Base-by-base conservation (phyloP, 495 filamentous ascomycete species). In the Penicillium egyptiacum region DNA sequence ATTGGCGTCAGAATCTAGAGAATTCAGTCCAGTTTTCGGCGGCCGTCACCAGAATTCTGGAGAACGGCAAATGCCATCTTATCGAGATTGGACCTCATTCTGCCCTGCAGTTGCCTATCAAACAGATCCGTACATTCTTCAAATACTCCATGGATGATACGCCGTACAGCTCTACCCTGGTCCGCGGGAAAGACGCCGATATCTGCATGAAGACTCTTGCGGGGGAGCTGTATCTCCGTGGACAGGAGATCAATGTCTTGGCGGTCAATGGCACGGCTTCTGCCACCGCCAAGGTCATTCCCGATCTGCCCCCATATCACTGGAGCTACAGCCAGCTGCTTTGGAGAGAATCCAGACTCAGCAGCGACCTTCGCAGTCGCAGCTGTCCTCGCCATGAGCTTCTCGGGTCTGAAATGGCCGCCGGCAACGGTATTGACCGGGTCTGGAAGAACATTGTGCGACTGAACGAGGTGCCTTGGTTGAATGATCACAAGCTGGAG, bases 61-160 rank as follows among this genome's bases (percentile, higher is more conserved):
- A 70, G 5, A 28, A 39, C 9, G 44, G 28, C 1, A 50, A 60
- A 0, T 62, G 63, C 30, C 51, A 74, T 9, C 47, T 84, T 2
- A 25, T 85, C 20, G 82, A 85, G 60, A 62, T 85, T 9, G 81
- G 82, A 0, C 80, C 82, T 0, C 75, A 79, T 46, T 57, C 67
- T 0, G 71, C 75, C 0, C 54, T 85, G 0, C 61, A 70, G 19
- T 71, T 71, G 4, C 74, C 80, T 0, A 64, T 79, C 19, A 69
- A 65, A 17, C 69, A 80, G 19, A 78, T 71, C 19, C 54, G 60
- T 28, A 44, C 19, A 14, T 35, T 39, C 25, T 60, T 2, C 44
- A 69, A 0, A 47, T 70, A 1, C 49, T 70, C 8, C 46, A 59
- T 2, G 62, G 74, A 0, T 64, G 56, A 10, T 30, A 53, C 35